Evolutionary conservation across 140 eudicot species (phyloP).

Genomic region (Senecio squalidus): DNA sequence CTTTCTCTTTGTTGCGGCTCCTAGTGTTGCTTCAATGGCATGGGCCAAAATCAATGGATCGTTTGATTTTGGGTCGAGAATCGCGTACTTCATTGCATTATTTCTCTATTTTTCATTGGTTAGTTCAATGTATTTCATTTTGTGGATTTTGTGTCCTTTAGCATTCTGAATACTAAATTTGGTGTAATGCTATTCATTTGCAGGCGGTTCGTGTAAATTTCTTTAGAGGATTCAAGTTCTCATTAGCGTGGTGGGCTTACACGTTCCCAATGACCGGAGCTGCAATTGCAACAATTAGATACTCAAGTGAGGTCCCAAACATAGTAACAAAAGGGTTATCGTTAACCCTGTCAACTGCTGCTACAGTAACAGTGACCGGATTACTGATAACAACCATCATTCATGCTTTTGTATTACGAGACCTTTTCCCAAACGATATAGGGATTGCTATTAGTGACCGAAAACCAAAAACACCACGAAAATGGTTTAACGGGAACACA

Average conservation of each 20-base stretch:
- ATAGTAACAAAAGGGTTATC: conserved; percentile 37
- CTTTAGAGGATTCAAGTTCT: conserved; percentile 84
- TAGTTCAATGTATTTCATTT: not conserved
- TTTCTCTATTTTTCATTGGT: conserved; percentile 81
- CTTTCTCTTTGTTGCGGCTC: conserved; percentile 88
- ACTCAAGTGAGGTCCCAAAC: conserved; percentile 54
- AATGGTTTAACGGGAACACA: conserved; percentile 50
- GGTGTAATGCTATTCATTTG: not conserved
- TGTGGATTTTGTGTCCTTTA: not conserved
- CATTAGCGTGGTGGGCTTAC: conserved; percentile 97
- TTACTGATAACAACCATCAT: conserved; percentile 51
- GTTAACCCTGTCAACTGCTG: conserved; percentile 32
- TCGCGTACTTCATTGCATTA: conserved; percentile 78
- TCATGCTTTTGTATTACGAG: conserved; percentile 62
- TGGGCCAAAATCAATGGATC: conserved; percentile 89
- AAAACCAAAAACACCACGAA: conserved; percentile 32
- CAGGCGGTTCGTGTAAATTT: conserved; percentile 80
- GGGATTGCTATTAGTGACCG: conserved; percentile 67
- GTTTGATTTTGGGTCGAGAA: conserved; percentile 62
- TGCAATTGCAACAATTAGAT: conserved; percentile 64
- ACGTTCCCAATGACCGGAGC: conserved; percentile 89
- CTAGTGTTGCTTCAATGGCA: conserved; percentile 93
- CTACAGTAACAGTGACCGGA: conserved; percentile 55
- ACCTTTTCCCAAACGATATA: conserved; percentile 83
- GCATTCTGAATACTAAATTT: not conserved